Evolutionary conservation across 1,139 yeast species (phyloP).

Genomic region (Petasospora fabianii): DNA sequence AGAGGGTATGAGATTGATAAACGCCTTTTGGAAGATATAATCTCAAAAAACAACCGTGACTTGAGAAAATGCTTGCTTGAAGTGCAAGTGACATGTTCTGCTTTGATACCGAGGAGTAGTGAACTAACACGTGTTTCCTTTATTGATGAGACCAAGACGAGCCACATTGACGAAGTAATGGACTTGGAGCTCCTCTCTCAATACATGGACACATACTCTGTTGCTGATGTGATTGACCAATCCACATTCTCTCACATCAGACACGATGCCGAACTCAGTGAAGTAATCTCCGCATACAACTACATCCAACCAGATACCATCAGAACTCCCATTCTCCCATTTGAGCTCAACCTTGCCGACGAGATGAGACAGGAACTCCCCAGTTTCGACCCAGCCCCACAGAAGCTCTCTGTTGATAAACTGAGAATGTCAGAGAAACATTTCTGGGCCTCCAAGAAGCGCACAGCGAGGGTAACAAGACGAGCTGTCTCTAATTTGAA

Average conservation of each 20-base stretch:
- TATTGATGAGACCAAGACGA: conserved; percentile 1
- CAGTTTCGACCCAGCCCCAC: background rate
- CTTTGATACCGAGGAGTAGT: background rate
- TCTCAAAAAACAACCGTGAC: conserved; percentile 41
- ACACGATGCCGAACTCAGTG: conserved; percentile 37
- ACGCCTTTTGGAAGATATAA: conserved; percentile 33
- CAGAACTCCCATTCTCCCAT: conserved; percentile 14
- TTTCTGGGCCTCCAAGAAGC: conserved; percentile 15
- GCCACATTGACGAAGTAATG: conserved; percentile 1
- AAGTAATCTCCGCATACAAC: conserved; percentile 35
- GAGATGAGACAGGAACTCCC: conserved; percentile 13
- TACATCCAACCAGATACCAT: conserved; percentile 29
- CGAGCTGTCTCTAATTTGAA: conserved; percentile 7
- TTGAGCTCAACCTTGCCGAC: conserved; percentile 15
- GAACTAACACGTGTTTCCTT: background rate
- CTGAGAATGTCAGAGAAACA: conserved; percentile 13
- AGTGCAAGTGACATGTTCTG: conserved; percentile 56
- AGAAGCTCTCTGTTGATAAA: background rate
- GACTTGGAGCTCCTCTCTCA: conserved; percentile 14
- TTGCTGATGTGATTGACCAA: conserved; percentile 37
- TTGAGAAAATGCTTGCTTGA: conserved; percentile 51
- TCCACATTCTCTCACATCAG: conserved; percentile 37
- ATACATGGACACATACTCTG: conserved; percentile 36
- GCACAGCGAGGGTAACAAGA: conserved; percentile 17
- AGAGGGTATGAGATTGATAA: conserved; percentile 37